Conservation (phyloP, 1,284 basidiomycete species). For the Marasmius tenuissimus region DNA sequence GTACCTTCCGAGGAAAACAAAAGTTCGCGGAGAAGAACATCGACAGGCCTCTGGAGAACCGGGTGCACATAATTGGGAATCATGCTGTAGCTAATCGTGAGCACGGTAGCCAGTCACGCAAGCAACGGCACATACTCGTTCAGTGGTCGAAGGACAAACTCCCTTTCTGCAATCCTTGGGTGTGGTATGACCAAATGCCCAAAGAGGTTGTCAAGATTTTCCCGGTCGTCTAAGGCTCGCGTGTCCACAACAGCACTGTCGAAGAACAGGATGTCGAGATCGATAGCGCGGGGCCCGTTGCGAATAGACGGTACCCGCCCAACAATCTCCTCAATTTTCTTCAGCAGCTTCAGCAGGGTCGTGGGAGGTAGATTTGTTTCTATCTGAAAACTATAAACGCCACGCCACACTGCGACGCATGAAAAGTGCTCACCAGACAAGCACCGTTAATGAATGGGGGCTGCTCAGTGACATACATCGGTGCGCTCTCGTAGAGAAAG, state of each 20-base stretch:
- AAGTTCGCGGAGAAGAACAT: constrained; percentile 44
- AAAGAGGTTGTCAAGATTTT: constrained; percentile 49
- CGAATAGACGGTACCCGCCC: constrained; percentile 83
- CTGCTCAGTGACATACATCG: constrained; percentile 96
- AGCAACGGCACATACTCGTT: constrained; percentile 65
- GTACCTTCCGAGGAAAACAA: constrained; percentile 32
- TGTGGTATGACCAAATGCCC: constrained; percentile 85
- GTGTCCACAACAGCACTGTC: constrained; percentile 67
- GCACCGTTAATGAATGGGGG: constrained; percentile 90
- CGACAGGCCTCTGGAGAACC: constrained; percentile 43
- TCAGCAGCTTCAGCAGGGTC: constrained; percentile 67
- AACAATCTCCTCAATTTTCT: constrained; percentile 73
- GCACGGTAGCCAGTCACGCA: not conserved
- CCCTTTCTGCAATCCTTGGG: constrained; percentile 77
- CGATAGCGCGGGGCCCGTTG: constrained; percentile 89
- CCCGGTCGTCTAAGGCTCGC: constrained; percentile 38
- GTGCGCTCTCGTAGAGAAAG: constrained; percentile 91
- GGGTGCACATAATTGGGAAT: constrained; percentile 74
- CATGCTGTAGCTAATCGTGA: constrained; percentile 47
- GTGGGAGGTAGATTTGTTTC: constrained; percentile 71
- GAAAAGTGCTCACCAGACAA: constrained; percentile 64
- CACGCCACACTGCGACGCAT: not conserved
- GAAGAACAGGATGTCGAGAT: constrained; percentile 89
- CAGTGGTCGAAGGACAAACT: constrained; percentile 90
- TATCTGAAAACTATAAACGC: constrained; percentile 44